These are phyloP conservation scores for Metarhizium brunneum DNA, from an alignment of 2,329 filamentous ascomycete species.

Conservation along the genomic window DNA sequence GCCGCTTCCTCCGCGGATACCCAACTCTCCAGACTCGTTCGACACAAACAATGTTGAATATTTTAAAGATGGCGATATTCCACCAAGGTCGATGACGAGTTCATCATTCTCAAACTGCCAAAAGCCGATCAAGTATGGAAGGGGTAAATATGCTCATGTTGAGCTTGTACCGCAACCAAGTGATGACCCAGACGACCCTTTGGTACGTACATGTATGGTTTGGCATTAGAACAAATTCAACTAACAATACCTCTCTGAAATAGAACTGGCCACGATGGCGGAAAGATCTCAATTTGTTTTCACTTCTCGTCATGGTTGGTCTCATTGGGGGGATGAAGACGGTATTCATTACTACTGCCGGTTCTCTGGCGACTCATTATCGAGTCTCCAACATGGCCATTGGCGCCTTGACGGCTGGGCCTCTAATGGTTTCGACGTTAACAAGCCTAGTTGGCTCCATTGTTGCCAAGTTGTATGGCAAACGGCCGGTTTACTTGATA, in stretches of 20 bases:
- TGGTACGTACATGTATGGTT: slow-evolving; percentile 29
- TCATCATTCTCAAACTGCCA: slow-evolving; percentile 10
- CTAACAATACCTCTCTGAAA: background rate
- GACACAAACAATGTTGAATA: background rate
- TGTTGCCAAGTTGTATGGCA: slow-evolving; percentile 38
- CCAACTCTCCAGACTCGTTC: background rate
- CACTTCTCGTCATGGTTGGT: slow-evolving; percentile 37
- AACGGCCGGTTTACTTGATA: slow-evolving; percentile 42
- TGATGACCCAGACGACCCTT: slow-evolving; percentile 42
- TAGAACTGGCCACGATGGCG: slow-evolving; percentile 49
- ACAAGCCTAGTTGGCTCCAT: slow-evolving; percentile 33
- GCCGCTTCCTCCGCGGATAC: slow-evolving; percentile 1
- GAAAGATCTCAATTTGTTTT: slow-evolving; percentile 38
- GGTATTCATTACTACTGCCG: slow-evolving; percentile 38
- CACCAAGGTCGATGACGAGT: slow-evolving; percentile 6
- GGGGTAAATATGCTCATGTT: slow-evolving; percentile 29
- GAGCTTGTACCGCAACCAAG: slow-evolving; percentile 47
- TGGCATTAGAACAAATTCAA: background rate
- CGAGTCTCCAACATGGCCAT: slow-evolving; percentile 36
- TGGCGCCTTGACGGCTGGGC: slow-evolving; percentile 41
- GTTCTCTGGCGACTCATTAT: slow-evolving; percentile 32
- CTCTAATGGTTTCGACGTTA: slow-evolving; percentile 39
- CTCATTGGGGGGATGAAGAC: slow-evolving; percentile 45
- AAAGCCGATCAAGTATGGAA: slow-evolving; percentile 37
- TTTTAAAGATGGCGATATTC: background rate